Conservation (phyloP, 2,329 filamentous ascomycete species). For the Chrysoporthe deuterocubensis region DNA sequence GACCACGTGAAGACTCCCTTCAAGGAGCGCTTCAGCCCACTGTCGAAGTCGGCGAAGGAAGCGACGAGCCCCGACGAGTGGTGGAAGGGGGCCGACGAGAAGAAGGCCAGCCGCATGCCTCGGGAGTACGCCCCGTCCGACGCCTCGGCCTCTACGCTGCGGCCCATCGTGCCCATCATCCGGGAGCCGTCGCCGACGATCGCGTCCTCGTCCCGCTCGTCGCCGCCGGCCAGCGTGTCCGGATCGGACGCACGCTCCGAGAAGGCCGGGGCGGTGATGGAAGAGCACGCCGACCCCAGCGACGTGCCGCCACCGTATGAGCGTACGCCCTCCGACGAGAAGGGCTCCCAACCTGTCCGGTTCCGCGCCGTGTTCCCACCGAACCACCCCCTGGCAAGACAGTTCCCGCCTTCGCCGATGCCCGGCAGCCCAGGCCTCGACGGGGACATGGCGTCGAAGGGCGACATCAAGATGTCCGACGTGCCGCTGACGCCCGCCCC, state of each 20-base stretch:
- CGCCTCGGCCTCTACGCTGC: slow-evolving; percentile 29
- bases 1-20: slow-evolving; percentile 77
- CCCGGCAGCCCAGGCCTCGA: slow-evolving; percentile 66
- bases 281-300: slow-evolving; percentile 40
- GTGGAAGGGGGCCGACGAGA: slow-evolving; percentile 42
- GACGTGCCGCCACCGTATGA: slow-evolving; percentile 59
- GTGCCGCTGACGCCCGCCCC: slow-evolving; percentile 56
- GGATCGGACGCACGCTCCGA: slow-evolving; percentile 38
- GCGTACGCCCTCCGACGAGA: slow-evolving; percentile 49
- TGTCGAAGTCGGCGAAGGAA: slow-evolving; percentile 36
- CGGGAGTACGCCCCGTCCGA: slow-evolving; percentile 29
- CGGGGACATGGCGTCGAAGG: slow-evolving; percentile 64
- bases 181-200: slow-evolving; percentile 31
- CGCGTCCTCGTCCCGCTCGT: slow-evolving; percentile 37
- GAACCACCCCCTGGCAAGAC: slow-evolving; percentile 49
- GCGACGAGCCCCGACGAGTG: slow-evolving; percentile 40
- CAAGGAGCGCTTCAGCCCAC: slow-evolving; percentile 47
- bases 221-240: slow-evolving; percentile 27
- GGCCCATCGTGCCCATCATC: slow-evolving; percentile 29
- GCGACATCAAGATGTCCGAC: slow-evolving; percentile 60
- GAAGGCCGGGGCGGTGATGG: slow-evolving; percentile 45
- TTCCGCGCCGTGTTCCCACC: slow-evolving; percentile 65
- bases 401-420: slow-evolving; percentile 61
- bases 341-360: slow-evolving; percentile 45
- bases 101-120: slow-evolving; percentile 26